Base-by-base conservation (phyloP, 257 asterid genomes). In the Thymus quinquecostatus region DNA sequence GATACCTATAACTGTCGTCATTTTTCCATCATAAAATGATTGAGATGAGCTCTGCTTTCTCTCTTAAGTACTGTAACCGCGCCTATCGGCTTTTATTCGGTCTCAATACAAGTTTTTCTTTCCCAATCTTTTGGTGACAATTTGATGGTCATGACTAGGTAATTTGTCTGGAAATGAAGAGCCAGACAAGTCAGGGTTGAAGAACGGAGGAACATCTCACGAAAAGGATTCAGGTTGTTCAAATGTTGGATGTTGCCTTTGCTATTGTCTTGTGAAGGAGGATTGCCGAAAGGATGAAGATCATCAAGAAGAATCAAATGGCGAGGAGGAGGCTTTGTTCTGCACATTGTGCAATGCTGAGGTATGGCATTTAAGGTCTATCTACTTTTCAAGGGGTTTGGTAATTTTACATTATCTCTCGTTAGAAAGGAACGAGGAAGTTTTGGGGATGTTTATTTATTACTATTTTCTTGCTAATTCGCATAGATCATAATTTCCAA, bases 291-390 rank as follows among this genome's bases (percentile, higher is more conserved):
- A 86, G 68, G 91, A 85, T 73, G 96, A 92, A 66, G 86, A 83
- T 72, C 73, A 83, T 72, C 68, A 70, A 21, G 75, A 75, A 72
- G 88, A 85, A 66, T 83, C 80, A 80, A 88, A 68, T 72, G 89
- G 81, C 7, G 97, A 93, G 61, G 98, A 93, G 76, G 97, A 94
- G 36, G 96, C 95, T 78, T 85, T 91, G 74, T 94, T 94, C 82
- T 94, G 98, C 90, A 91, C 96, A 11, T 71, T 94, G 87, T 94
- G 98, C 84, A 91, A 91, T 77, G 91, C 96, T 50, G 96, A 94
- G 98, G 98, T 91, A 87, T 68, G 60, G 53, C 47, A 21, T 47
- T 43, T 9, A 60, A 57, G 64, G 10, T 70, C 74, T 68, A 68
- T 45, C 49, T 40, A n/a, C 33, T 51, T 68, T 60, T 60, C 28